Base-by-base conservation (phyloP, 805 yeast genomes). In the Kluyveromyces aestuarii region DNA sequence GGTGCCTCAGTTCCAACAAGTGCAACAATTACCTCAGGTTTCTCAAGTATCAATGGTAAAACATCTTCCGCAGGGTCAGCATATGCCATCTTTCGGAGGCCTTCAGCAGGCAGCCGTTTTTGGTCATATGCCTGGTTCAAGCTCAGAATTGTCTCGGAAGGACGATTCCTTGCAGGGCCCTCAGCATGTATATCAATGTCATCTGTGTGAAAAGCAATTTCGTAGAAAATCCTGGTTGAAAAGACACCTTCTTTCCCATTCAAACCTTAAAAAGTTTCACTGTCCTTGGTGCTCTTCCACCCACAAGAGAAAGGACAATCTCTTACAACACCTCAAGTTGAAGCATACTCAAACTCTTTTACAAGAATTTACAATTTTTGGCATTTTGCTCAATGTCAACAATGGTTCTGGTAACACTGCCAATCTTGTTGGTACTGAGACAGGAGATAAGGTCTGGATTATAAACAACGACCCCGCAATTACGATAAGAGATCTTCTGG, bases 221-320 rank as follows among this genome's bases (percentile, higher is more conserved):
- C 60, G 54, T 43, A 52, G 68, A 17, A 54, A 54, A 18, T 60
- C 68, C n/a, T 62, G 68, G 67, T 51, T 62, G 40, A 56, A 58
- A 47, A 52, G 68, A 40, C 67, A 64, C 46, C 45, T 60, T 11
- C 41, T 62, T n/a, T 57, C 64, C 14, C 68, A 64, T 44, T 57
- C 64, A 1, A 50, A 55, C 35, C 53, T 53, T 17, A 55, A 63
- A 41, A 60, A 57, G 18, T 62, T 55, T 40, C 44, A 50, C 17
- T 64, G 68, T 51, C 61, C 62, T 2, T 60, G 62, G 62, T 64
- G 68, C 44, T 48, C 53, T 33, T 57, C 63, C 41, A 60, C 56
- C 42, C 68, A 64, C 48, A 64, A 64, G 52, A 52, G 68, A 42
- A 61, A 61, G 50, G 68, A 64, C 48, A 64, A 64, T 46, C 48